Evolutionary conservation across 2,329 filamentous ascomycete species (phyloP), one percentile per base, ranked within the genome.

Genomic region (Fusarium xylarioides): DNA sequence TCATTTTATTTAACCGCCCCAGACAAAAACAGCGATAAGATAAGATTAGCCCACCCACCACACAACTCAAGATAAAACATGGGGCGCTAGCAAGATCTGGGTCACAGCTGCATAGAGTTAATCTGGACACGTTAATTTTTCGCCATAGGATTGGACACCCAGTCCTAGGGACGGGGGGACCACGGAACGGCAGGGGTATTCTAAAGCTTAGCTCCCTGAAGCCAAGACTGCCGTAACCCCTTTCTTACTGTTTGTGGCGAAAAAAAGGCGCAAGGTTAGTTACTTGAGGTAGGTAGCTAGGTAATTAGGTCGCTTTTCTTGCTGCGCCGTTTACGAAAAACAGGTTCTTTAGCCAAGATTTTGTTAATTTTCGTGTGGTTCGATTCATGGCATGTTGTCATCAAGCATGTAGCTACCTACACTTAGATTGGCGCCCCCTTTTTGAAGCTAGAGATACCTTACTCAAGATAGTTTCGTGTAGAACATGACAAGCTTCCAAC

Each of bases 51-150:
- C 26, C 26, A 55, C 53, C 37, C 11, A n/a, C n/a, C n/a, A n/a
- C n/a, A n/a, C n/a, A n/a, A 37, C n/a, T 30, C 19, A 50, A 49
- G 40, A 23, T 30, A 38, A 37, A 44, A 63, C 43, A 38, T 68
- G 66, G 66, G 64, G 52, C 40, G 65, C 47, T 61, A 53, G 35
- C 63, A 35, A 53, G 32, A 49, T 63, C 62, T 53, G 38, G 62
- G 58, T 30, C 37, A 28, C 38, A 40, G 56, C n/a, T 47, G 42
- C 60, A 60, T 26, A 59, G 59, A 68, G 64, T 49, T 68, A 68
- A 68, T 68, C 66, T 68, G 32, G 64, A 63, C 66, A 68, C 28
- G 64, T 52, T 68, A 68, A 49, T 34, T 68, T 53, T 50, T 38
- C 19, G n/a, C 47, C 44, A 28, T 12, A 7, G 46, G 53, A 67